Conservation (phyloP, 2,329 filamentous ascomycete species). For the Xylaria sp. region DNA sequence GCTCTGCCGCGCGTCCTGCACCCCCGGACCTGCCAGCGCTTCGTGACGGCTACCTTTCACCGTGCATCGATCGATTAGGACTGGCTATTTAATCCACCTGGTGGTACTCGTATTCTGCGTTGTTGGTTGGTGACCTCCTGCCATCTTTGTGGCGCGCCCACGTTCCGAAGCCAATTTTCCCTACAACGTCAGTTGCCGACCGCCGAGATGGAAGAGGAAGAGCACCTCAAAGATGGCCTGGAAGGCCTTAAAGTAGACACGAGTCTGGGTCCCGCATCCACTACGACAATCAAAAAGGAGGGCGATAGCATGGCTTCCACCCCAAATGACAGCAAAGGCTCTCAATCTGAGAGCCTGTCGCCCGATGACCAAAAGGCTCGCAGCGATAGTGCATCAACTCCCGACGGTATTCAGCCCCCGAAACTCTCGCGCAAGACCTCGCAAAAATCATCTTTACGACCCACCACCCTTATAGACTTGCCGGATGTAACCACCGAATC, state of each 20-base stretch:
- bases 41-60: slow-evolving; percentile 8
- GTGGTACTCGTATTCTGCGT: slow-evolving; percentile 8
- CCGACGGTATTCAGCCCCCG: slow-evolving; percentile 61
- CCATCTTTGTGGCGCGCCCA: slow-evolving; percentile 7
- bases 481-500: slow-evolving; percentile 81
- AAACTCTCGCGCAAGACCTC: slow-evolving; percentile 77
- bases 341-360: slow-evolving; percentile 51
- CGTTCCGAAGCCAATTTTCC: slow-evolving; percentile 7
- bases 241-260: slow-evolving; percentile 54
- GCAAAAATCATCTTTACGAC: slow-evolving; percentile 68
- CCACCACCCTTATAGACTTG: slow-evolving; percentile 68
- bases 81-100: slow-evolving; percentile 14
- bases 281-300: slow-evolving; percentile 48
- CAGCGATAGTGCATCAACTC: slow-evolving; percentile 55
- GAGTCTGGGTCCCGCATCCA: slow-evolving; percentile 31
- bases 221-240: slow-evolving; percentile 42
- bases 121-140: slow-evolving; percentile 5
- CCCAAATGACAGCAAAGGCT: slow-evolving; percentile 49
- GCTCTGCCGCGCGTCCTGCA: slow-evolving; percentile 15
- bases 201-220: slow-evolving; percentile 42
- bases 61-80: slow-evolving; percentile 16
- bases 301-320: slow-evolving; percentile 46
- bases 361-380: slow-evolving; percentile 53
- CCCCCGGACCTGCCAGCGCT: slow-evolving; percentile 14
- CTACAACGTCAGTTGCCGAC: slow-evolving; percentile 5